These are phyloP conservation scores for Datisca glomerata DNA, from an alignment of 306 rosid genomes.

Conservation along the genomic window DNA sequence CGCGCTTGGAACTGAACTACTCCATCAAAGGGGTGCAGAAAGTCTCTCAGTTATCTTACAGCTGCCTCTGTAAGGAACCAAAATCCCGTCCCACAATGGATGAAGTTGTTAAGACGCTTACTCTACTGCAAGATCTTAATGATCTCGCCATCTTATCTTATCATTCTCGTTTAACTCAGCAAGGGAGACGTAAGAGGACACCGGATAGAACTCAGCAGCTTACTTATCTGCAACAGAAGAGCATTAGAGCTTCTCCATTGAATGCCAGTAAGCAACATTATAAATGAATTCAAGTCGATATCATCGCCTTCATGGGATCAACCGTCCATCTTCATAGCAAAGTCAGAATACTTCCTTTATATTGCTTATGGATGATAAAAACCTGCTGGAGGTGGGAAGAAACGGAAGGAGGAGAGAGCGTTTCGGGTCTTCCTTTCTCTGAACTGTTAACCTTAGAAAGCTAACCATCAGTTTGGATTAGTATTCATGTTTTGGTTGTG, in stretches of 20 bases:
- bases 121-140: constrained; percentile 62
- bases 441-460: no score
- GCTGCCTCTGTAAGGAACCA: constrained; percentile 69
- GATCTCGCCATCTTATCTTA: constrained; percentile 69
- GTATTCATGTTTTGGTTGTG: no score
- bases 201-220: constrained; percentile 61
- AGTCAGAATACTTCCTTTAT: no score
- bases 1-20: constrained; percentile 75
- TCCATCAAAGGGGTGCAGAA: constrained; percentile 83
- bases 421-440: no score
- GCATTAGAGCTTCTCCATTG: constrained; percentile 65
- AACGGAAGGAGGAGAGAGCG: no score
- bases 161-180: constrained; percentile 73
- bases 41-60: constrained; percentile 64
- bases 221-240: constrained; percentile 49
- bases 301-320: no score
- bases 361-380: no score
- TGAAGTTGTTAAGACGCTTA: constrained; percentile 69
- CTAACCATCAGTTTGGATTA: no score
- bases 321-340: neutral
- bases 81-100: constrained; percentile 93
- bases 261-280: constrained; percentile 53
- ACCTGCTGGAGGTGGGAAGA: no score
- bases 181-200: constrained; percentile 76
- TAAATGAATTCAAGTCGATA: no score